Base-by-base conservation (phyloP, 2,329 filamentous ascomycete species). In the Talaromyces sp. region DNA sequence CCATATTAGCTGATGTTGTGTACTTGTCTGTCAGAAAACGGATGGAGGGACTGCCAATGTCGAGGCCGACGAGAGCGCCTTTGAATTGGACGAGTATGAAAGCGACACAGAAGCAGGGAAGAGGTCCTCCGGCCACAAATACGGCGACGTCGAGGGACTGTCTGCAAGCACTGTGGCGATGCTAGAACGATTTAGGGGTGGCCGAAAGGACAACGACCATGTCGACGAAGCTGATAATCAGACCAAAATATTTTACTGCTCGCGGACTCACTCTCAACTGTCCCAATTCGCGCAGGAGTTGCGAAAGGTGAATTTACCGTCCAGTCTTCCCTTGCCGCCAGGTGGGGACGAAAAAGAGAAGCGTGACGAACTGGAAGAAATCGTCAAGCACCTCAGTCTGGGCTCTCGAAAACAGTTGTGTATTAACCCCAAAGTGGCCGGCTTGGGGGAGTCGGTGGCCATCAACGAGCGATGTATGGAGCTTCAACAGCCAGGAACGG, bases 381-480 rank as follows among this genome's bases (percentile, higher is more conserved):
- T 82, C 1, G 81, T 96, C 51, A 96, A 95, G 68, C 87, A 96
- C 64, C 73, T 97, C 0, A 88, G 92, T 0, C 77, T 97, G 1
- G 93, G 92, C 0, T 96, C 93, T 0, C 85, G 93, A 4, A 95
- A 96, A 71, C 90, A 91, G 61, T 81, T 88, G 2, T 99, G 95
- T 74, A 96, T 99, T 75, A 97, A 99, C 66, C 84, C 89, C 0
- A 84, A 87, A 31, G 93, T 99, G 1, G 82, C 84, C 26, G 85
- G 84, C 13, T 84, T 98, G 1, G 82, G 84, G 8, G 83, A 77
- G 49, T 80, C 89, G 1, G 87, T 89, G 0, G 91, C 91, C 6
- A 96, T 99, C 76, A 99, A 98, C 69, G 95, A 99, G 71, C 84
- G 88, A 13, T 99, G 95, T 69, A 80, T 93, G 7, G 95, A 99